A percentile compares a stretch with the other conserved stretches of the same genome.
Conservation (phyloP, 1,284 basidiomycete species). For the Marasmius fiardii region DNA sequence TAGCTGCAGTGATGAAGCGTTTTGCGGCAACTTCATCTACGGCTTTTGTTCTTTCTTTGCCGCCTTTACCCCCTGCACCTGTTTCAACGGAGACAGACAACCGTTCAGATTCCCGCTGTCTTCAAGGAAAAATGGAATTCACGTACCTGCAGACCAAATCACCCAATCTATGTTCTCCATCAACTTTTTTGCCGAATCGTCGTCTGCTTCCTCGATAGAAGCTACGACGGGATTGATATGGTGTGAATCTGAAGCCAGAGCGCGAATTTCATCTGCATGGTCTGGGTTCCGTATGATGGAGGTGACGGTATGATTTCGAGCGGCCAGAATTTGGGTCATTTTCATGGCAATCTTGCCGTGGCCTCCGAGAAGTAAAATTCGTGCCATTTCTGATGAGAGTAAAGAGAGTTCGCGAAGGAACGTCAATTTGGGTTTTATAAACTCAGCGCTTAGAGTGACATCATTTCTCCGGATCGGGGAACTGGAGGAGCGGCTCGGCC, state of each 20-base stretch:
- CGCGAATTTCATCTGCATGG: constrained; percentile 5
- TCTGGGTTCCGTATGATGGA: constrained; percentile 8
- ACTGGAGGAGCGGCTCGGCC: too few species aligned
- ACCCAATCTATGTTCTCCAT: constrained; percentile 3
- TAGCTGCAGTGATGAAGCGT: constrained; percentile 1
- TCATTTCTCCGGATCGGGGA: too few species aligned
- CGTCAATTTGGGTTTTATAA: too few species aligned
- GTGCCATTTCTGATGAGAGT: background rate
- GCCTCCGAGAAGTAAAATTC: constrained; percentile 1
- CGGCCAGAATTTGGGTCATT: background rate
- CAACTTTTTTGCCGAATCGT: background rate
- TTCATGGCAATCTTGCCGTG: constrained; percentile 1
- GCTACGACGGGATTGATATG: background rate
- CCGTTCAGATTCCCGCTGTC: background rate
- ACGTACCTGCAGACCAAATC: constrained; percentile 1
- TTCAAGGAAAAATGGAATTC: background rate
- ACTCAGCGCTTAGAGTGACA: too few species aligned
- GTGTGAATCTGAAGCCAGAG: background rate
- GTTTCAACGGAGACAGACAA: background rate
- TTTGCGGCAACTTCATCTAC: constrained; percentile 1
- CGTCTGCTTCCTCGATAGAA: constrained; percentile 2
- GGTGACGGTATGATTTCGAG: constrained; percentile 4
- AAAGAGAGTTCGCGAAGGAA: too few species aligned
- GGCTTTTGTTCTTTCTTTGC: constrained; percentile 1
- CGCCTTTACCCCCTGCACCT: constrained; percentile 3